phyloP scores from a whole-genome alignment of 257 asterid genomes.

The Lithospermum erythrorhizon region DNA sequence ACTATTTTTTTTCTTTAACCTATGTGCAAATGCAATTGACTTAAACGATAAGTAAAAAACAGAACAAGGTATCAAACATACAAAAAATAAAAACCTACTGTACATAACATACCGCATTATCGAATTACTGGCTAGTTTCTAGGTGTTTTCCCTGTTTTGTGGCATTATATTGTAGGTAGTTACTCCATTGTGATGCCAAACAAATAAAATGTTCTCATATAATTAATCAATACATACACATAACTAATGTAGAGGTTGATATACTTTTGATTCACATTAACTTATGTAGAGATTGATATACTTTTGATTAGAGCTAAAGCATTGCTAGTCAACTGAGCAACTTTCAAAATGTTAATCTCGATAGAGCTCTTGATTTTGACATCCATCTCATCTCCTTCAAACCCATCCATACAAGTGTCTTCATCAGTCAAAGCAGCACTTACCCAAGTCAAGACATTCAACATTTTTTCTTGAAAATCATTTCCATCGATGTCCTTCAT shows the following conservation, averaged over 20 bases:
- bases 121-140: no score
- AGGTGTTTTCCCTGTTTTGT: no score
- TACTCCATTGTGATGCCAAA: no score
- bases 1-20: no score
- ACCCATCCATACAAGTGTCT: conserved; percentile 21
- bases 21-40: no score
- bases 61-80: no score
- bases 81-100: no score
- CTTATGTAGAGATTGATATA: not conserved
- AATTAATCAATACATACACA: no score
- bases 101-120: no score
- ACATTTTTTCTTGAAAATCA: conserved; percentile 15
- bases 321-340: conserved; percentile 16
- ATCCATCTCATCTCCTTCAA: conserved; percentile 4
- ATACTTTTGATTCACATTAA: conserved; percentile 4
- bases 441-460: conserved; percentile 17
- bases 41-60: no score
- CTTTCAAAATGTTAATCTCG: conserved; percentile 6
- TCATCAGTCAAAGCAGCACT: conserved; percentile 21
- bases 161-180: no score
- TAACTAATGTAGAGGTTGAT: not conserved
- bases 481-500: conserved; percentile 13
- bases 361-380: conserved; percentile 3
- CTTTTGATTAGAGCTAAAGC: conserved; percentile 15
- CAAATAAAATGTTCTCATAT: no score